Percentiles rank a stretch among this genome's conserved stretches.
These are phyloP conservation scores for Hawksworthiomyces lignivorus DNA, from an alignment of 2,329 filamentous ascomycete genomes.

Conservation along the genomic window DNA sequence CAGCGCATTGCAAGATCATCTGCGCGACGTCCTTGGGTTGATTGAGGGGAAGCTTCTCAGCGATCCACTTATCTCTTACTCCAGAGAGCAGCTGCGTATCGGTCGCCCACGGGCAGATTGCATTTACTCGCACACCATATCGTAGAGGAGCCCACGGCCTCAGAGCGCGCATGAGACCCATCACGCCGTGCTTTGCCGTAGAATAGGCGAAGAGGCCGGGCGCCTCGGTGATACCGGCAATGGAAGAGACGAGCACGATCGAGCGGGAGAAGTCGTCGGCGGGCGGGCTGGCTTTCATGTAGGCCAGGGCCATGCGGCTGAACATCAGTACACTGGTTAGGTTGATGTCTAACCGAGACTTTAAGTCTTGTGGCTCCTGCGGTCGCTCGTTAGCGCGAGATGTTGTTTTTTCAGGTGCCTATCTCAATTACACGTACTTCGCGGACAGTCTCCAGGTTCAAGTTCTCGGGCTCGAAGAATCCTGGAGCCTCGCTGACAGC, in stretches of 20 bases:
- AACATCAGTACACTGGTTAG: constrained; percentile 39
- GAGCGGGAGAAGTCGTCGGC: constrained; percentile 14
- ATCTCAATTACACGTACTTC: too few relatives aligned
- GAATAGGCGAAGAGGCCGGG: constrained; percentile 40
- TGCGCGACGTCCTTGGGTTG: constrained; percentile 32
- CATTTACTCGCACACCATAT: constrained; percentile 33
- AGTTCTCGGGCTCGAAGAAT: constrained; percentile 33
- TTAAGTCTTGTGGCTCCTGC: constrained; percentile 24
- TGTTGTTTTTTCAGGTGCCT: too few relatives aligned
- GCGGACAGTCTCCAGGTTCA: constrained; percentile 36
- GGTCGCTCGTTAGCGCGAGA: too few relatives aligned
- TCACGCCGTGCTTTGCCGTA: constrained; percentile 39
- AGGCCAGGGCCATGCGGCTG: constrained; percentile 39
- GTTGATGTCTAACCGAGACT: constrained; percentile 37
- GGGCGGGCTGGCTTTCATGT: constrained; percentile 31
- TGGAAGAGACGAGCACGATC: constrained; percentile 26
- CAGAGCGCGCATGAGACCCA: constrained; percentile 40
- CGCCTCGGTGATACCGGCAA: constrained; percentile 41
- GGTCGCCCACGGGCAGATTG: constrained; percentile 39
- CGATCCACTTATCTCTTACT: constrained; percentile 29
- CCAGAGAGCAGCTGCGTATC: constrained; percentile 35
- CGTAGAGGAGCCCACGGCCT: constrained; percentile 24
- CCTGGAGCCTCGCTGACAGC: constrained; percentile 33
- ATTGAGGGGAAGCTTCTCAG: constrained; percentile 32
- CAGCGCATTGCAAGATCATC: constrained; percentile 29